Evolutionary conservation across 805 yeast species (phyloP).

Genomic region (Candida glaebosa): DNA sequence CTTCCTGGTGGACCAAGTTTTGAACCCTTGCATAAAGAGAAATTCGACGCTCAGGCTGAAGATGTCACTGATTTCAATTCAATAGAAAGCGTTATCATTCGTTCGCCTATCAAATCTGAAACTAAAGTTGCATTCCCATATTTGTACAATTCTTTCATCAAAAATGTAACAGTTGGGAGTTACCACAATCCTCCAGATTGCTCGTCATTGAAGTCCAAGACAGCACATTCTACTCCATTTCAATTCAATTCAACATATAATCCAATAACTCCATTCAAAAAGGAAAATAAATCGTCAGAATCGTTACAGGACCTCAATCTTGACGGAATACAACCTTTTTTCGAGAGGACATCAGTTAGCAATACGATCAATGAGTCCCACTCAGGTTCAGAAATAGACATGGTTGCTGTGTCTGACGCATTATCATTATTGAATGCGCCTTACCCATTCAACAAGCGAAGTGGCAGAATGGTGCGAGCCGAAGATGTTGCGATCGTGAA

Average conservation of each 20-base stretch:
- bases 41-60: conserved; percentile 55
- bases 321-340: conserved; percentile 46
- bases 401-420: conserved; percentile 47
- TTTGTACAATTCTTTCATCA: conserved; percentile 74
- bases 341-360: conserved; percentile 19
- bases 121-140: conserved; percentile 84
- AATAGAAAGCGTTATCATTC: conserved; percentile 78
- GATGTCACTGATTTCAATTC: conserved; percentile 91
- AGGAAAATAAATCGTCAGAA: conserved; percentile 6
- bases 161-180: conserved; percentile 58
- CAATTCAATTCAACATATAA: conserved; percentile 50
- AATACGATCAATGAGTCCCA: conserved; percentile 6
- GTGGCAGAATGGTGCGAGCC: conserved; percentile 73
- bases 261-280: conserved; percentile 43
- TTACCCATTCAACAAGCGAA: conserved; percentile 74
- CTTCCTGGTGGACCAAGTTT: conserved; percentile 96
- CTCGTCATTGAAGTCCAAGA: conserved; percentile 40
- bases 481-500: conserved; percentile 87
- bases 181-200: conserved; percentile 64
- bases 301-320: conserved; percentile 35
- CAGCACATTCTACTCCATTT: conserved; percentile 44
- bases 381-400: conserved; percentile 20
- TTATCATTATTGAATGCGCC: conserved; percentile 77
- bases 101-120: conserved; percentile 76
- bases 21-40: conserved; percentile 75